phyloP scores from a whole-genome alignment of 108 stramenopile genomes.

The Cyclotella cryptica region DNA sequence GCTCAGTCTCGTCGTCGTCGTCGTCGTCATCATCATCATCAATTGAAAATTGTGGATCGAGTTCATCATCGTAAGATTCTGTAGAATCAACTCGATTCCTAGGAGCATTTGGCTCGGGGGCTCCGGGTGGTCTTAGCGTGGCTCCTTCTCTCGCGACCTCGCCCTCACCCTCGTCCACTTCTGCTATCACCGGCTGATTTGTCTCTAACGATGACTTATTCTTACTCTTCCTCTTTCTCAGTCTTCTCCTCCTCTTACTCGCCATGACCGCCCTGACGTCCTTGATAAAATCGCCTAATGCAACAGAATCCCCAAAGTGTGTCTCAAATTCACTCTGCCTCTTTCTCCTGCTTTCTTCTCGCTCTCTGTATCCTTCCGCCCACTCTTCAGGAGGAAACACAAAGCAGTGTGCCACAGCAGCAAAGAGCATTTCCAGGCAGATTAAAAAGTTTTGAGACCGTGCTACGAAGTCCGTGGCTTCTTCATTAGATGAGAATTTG shows the following conservation, averaged over 20 bases:
- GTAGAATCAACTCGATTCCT: constrained; percentile 3
- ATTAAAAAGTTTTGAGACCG: constrained; percentile 87
- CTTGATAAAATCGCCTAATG: constrained; percentile 19
- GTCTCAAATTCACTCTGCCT: constrained; percentile 28
- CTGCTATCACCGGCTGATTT: neutral
- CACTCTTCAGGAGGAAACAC: constrained; percentile 91
- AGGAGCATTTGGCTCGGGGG: neutral
- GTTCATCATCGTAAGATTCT: constrained; percentile 13
- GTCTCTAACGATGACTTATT: neutral
- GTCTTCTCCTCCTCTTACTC: neutral
- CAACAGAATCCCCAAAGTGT: constrained; percentile 20
- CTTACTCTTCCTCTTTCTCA: neutral
- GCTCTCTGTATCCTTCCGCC: constrained; percentile 72
- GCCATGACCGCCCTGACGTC: constrained; percentile 10
- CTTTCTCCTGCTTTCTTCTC: constrained; percentile 46
- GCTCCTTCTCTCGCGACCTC: neutral
- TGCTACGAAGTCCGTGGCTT: constrained; percentile 53
- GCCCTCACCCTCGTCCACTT: neutral
- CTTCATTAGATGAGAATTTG: constrained; percentile 43
- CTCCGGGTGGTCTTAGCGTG: neutral
- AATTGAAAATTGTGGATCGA: constrained; percentile 11
- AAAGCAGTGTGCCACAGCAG: constrained; percentile 84
- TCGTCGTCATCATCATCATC: too few species aligned
- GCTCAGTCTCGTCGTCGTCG: neutral
- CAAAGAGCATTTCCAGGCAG: constrained; percentile 93